Percentiles rank a stretch among this genome's conserved stretches.
These are phyloP conservation scores for Cunninghamia lanceolata DNA, from an alignment of 75 land plant genomes.

Conservation along the genomic window DNA sequence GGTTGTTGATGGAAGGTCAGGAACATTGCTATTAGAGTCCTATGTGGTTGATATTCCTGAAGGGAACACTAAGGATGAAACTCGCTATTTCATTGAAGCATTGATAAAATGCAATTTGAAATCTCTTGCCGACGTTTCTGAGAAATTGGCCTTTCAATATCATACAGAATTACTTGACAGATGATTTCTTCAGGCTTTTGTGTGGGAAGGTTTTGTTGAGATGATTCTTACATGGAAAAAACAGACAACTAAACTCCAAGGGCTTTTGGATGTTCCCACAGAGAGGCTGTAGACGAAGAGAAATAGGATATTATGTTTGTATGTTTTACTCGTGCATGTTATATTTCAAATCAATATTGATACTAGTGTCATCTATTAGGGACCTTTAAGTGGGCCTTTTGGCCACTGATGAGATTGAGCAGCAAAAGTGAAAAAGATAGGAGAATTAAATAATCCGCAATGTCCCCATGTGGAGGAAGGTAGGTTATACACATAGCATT, in stretches of 20 bases:
- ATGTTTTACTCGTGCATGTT: neutral
- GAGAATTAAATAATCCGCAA: neutral
- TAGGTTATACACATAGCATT: neutral
- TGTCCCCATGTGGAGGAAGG: neutral
- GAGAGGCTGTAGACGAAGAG: neutral
- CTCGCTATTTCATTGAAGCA: slow-evolving; percentile 64
- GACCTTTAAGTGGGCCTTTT: neutral
- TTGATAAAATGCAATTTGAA: slow-evolving; percentile 72
- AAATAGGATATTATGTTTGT: neutral
- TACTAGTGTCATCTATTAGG: neutral
- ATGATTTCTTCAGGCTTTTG: neutral
- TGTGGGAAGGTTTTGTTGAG: neutral
- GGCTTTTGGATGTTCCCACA: neutral
- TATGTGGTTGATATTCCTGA: slow-evolving; percentile 77
- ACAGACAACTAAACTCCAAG: neutral
- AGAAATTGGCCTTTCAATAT: slow-evolving; percentile 34
- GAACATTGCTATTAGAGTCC: slow-evolving; percentile 67
- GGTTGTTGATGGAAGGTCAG: slow-evolving; percentile 58
- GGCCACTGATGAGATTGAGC: neutral
- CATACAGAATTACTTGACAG: slow-evolving; percentile 6
- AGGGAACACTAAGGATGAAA: slow-evolving; percentile 77
- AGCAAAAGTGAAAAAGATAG: neutral
- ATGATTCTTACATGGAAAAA: neutral
- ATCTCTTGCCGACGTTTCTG: slow-evolving; percentile 59
- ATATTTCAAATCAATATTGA: neutral